Conservation (phyloP, 2,329 filamentous ascomycete genomes). For the Pseudopithomyces chartarum region DNA sequence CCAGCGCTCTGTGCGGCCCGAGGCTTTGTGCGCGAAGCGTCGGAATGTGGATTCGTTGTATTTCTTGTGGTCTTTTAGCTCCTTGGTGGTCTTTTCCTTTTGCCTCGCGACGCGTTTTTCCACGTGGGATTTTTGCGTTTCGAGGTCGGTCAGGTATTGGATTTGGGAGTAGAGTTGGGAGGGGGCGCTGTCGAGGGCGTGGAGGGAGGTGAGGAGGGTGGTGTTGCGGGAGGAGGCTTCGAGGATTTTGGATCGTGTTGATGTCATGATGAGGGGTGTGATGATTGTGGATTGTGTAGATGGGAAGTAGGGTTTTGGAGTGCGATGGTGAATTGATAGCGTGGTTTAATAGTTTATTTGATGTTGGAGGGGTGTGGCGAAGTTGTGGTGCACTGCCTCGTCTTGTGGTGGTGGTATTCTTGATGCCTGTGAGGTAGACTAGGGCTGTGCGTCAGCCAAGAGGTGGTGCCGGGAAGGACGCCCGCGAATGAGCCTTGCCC, state of each 20-base stretch:
- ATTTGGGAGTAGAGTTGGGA: constrained; percentile 38
- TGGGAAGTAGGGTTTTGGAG: background rate
- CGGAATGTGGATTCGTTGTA: constrained; percentile 40
- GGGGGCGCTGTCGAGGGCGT: constrained; percentile 35
- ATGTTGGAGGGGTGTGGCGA: background rate
- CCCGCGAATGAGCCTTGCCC: background rate
- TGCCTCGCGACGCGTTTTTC: constrained; percentile 22
- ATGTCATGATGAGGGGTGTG: constrained; percentile 19
- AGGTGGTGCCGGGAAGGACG: background rate
- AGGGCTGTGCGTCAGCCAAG: constrained; percentile 1
- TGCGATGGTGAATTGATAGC: background rate
- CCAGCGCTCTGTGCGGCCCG: constrained; percentile 33
- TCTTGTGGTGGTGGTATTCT: background rate
- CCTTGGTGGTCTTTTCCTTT: constrained; percentile 21
- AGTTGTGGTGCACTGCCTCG: background rate
- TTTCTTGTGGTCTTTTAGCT: constrained; percentile 40
- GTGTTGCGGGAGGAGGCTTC: constrained; percentile 32
- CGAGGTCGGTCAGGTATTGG: constrained; percentile 34
- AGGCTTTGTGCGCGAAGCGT: constrained; percentile 39
- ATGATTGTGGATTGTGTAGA: background rate
- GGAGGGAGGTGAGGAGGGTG: constrained; percentile 29
- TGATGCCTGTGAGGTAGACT: background rate
- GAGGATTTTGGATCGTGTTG: constrained; percentile 31
- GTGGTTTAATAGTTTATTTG: background rate
- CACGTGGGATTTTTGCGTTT: constrained; percentile 17